phyloP scores from a whole-genome alignment of 208 protist species.

The Leishmania guyanensis region DNA sequence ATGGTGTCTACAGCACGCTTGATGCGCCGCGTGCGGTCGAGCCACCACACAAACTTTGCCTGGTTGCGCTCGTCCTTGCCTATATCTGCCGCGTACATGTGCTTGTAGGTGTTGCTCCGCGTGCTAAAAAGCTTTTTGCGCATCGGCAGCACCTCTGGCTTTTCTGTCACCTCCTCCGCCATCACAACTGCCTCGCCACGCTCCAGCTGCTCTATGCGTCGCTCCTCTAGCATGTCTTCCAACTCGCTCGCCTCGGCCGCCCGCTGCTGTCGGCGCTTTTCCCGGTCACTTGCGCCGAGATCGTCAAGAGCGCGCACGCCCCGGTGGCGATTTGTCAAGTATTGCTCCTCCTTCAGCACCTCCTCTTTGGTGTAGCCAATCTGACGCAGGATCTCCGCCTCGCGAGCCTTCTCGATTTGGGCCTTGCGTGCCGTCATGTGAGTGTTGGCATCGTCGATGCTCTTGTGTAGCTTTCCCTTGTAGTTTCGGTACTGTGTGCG shows the following conservation, averaged over 20 bases:
- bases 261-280: slow-evolving; percentile 53
- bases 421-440: slow-evolving; percentile 72
- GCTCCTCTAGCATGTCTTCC: slow-evolving; percentile 80
- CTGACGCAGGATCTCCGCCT: slow-evolving; percentile 68
- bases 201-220: slow-evolving; percentile 77
- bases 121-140: slow-evolving; percentile 41
- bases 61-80: slow-evolving; percentile 64
- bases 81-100: slow-evolving; percentile 77
- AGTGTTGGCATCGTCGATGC: slow-evolving; percentile 82
- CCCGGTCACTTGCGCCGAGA: slow-evolving; percentile 68
- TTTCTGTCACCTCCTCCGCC: slow-evolving; percentile 55
- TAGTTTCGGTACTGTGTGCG: slow-evolving; percentile 87
- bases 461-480: slow-evolving; percentile 86
- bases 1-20: slow-evolving; percentile 82
- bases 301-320: slow-evolving; percentile 81
- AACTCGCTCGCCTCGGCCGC: slow-evolving; percentile 53
- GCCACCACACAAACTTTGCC: slow-evolving; percentile 82
- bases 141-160: slow-evolving; percentile 55
- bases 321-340: slow-evolving; percentile 71
- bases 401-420: slow-evolving; percentile 80
- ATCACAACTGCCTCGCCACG: slow-evolving; percentile 48
- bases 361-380: slow-evolving; percentile 86
- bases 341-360: slow-evolving; percentile 74
- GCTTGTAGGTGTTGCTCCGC: slow-evolving; percentile 51
- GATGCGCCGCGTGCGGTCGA: slow-evolving; percentile 75